Evolutionary conservation across 805 yeast genomes (phyloP), one percentile per base, ranked within the genome.

Genomic region (Wickerhamiella slavikovae): DNA sequence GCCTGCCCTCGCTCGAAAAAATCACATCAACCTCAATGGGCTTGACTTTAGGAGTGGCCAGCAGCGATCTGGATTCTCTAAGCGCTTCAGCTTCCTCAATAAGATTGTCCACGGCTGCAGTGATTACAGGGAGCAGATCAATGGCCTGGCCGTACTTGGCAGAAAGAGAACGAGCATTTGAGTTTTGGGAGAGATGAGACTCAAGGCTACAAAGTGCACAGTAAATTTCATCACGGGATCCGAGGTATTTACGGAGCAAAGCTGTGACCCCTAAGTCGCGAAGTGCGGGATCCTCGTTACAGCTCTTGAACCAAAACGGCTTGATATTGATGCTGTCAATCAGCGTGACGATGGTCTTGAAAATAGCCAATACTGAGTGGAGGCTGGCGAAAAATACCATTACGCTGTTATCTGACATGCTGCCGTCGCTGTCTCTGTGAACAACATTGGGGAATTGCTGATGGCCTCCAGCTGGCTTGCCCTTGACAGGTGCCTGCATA

Each of bases 1-100:
- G 62, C 30, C 61, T 61, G 2, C 83, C 89, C 35, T 68, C 67
- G 18, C 68, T 54, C 38, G 79, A 89, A 41, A 68, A 70, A 16
- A 71, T 56, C 29, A 52, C 22, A 11, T 17, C 22, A 11, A 18
- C 15, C n/a, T 24, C 19, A 11, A 24, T n/a, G 4, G 27, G 24
- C 12, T 19, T 7, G 7, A 12, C 11, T 11, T 21, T 6, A 7
- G 21, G 10, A 18, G 21, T 18, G 22, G 22, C 22, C 11, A 8
- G 11, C 11, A 19, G n/a, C n/a, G n/a, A n/a, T 6, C 21, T 6
- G 10, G 21, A 6, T 5, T 14, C 8, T 6, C 26, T 15, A n/a
- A 24, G 26, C 4, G 26, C 17, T 4, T 5, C 15, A 4, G 15
- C 15, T 4, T 10, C 26, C 10, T 24, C 17, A 14, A 24, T 14